Evolutionary conservation across 805 yeast species (phyloP).

Genomic region (Zygosaccharomyces lentus): DNA sequence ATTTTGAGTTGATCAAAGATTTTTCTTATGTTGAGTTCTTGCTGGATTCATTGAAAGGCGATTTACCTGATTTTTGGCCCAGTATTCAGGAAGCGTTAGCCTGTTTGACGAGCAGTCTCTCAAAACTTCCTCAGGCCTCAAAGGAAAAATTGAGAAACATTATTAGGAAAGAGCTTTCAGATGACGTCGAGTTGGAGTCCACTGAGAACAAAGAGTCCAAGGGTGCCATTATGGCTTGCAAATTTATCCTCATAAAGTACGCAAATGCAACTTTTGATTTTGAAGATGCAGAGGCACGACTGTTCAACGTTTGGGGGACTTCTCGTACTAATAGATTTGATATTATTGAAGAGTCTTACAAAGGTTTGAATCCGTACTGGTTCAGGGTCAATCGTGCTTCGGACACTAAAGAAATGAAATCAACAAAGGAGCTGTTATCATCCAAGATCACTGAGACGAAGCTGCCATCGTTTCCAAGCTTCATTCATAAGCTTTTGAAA

Average conservation of each 20-base stretch:
- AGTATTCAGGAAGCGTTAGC: constrained; percentile 71
- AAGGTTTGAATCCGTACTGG: constrained; percentile 84
- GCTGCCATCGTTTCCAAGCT: constrained; percentile 54
- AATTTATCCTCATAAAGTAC: constrained; percentile 63
- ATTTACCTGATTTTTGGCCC: constrained; percentile 55
- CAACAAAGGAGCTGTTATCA: constrained; percentile 45
- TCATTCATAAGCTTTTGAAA: constrained; percentile 34
- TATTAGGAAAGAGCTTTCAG: constrained; percentile 37
- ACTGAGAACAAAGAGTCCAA: constrained; percentile 22
- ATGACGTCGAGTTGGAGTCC: constrained; percentile 26
- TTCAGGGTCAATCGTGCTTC: constrained; percentile 51
- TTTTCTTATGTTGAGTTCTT: constrained; percentile 57
- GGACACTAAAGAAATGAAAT: constrained; percentile 40
- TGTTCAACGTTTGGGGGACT: constrained; percentile 63
- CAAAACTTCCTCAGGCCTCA: constrained; percentile 36
- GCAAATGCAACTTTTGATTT: constrained; percentile 63
- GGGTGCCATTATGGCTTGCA: constrained; percentile 44
- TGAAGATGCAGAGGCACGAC: constrained; percentile 60
- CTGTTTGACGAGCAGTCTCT: constrained; percentile 48
- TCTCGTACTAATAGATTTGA: constrained; percentile 58
- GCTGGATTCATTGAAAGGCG: constrained; percentile 65
- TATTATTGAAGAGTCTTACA: constrained; percentile 70
- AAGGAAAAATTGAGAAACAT: constrained; percentile 42
- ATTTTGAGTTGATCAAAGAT: constrained; percentile 42
- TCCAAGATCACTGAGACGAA: constrained; percentile 30